Evolutionary conservation across 352 stramenopile species (phyloP).

Genomic region (Phytophthora fragariaefolia): DNA sequence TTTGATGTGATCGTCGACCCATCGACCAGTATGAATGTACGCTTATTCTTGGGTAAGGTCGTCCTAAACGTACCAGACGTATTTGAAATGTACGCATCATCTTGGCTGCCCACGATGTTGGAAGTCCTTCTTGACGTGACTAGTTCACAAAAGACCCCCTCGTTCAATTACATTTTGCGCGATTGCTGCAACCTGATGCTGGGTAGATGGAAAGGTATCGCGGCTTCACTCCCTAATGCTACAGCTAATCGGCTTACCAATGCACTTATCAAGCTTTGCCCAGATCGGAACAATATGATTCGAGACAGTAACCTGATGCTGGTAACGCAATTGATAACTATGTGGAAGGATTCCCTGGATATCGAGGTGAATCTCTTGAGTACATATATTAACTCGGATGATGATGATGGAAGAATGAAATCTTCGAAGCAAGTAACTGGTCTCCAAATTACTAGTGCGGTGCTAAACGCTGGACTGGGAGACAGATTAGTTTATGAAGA

Average conservation of each 20-base stretch:
- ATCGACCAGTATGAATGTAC: conserved; percentile 58
- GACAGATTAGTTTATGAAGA: conserved; percentile 33
- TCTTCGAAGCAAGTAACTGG: conserved; percentile 52
- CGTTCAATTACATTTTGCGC: conserved; percentile 82
- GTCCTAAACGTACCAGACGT: conserved; percentile 71
- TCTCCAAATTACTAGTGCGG: conserved; percentile 71
- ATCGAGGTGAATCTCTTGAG: conserved; percentile 52
- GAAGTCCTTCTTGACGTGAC: conserved; percentile 60
- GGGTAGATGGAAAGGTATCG: conserved; percentile 55
- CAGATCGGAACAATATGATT: conserved; percentile 57
- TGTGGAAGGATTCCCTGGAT: conserved; percentile 58
- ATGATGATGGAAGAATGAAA: conserved; percentile 50
- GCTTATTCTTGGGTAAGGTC: conserved; percentile 75
- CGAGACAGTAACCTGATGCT: conserved; percentile 74
- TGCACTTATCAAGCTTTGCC: conserved; percentile 61
- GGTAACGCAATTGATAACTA: conserved; percentile 55
- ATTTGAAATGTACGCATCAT: conserved; percentile 55
- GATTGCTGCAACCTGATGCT: conserved; percentile 74
- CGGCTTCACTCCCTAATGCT: conserved; percentile 19
- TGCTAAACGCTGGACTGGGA: conserved; percentile 45
- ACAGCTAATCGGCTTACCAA: conserved; percentile 61
- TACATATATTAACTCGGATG: conserved; percentile 43
- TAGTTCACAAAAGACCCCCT: conserved; percentile 32
- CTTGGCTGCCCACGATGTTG: conserved; percentile 65
- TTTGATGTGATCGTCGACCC: conserved; percentile 53